Base-by-base conservation (phyloP, 2,329 filamentous ascomycete species). In the Neodidymelliopsis sp. region DNA sequence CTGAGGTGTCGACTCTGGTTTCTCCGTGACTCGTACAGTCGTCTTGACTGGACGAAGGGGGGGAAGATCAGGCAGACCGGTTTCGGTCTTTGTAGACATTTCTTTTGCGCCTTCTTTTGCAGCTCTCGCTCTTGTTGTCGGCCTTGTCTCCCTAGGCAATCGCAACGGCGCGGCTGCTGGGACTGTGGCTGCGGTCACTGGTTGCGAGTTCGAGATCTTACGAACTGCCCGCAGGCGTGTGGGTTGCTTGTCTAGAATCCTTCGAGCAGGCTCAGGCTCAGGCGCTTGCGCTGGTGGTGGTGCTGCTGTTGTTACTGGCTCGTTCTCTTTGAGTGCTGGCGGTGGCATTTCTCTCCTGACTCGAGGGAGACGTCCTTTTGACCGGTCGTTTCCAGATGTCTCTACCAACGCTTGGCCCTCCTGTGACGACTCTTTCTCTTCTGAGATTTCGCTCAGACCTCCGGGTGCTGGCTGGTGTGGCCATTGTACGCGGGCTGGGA, bases 361-460 rank as follows among this genome's bases (percentile, higher is more conserved):
- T 34, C 61, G 63, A 15, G 60, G 52, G 23, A 61, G 42, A 19
- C 63, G 66, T 41, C 58, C 68, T 34, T 62, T 70, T 41, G 53
- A 41, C 5, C 67, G 64, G 39, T 74, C 75, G 44, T 80, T 80
- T n/a, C 74, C 74, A 7, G 74, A 74, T 1, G 78, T 77, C 46
- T 79, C 77, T 25, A 72, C 66, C 34, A 80, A 63, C 4, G 70
- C 67, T 25, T 65, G 63, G 3, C 67, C 71, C 53, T 75, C 74
- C 12, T 66, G 68, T 11, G 69, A 73, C 5, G 67, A 67, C 39
- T 72, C 72, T 54, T 72, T 71, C 59, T 75, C 69, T 54, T 76
- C 65, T 31, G 65, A 63, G 36, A 75, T 78, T 44, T 74, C 70
- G 53, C 69, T 67, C 56, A 74, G 40, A 19, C 66, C 65, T 43